phyloP scores from a whole-genome alignment of 108 stramenopile species.

The Asterionellopsis glacialis region DNA sequence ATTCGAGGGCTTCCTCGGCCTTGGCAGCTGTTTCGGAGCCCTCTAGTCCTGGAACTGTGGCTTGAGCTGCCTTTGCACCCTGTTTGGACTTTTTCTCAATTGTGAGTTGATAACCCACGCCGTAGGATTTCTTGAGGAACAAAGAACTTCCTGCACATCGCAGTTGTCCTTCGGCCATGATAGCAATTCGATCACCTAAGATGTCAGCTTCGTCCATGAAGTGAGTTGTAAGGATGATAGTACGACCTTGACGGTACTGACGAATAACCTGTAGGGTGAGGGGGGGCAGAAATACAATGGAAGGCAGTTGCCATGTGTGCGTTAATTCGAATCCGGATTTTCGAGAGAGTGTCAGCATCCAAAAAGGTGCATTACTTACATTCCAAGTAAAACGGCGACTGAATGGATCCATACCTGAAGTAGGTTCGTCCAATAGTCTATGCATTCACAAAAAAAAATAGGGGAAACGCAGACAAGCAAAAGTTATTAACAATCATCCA shows the following conservation, averaged over 20 bases:
- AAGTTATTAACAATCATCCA: background rate
- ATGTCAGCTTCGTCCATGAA: conserved; percentile 96
- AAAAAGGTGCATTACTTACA: background rate
- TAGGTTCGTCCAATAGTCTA: conserved; percentile 76
- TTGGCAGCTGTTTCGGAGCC: background rate
- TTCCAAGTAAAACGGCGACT: conserved; percentile 61
- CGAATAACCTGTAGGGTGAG: conserved; percentile 52
- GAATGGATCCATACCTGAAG: conserved; percentile 74
- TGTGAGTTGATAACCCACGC: conserved; percentile 86
- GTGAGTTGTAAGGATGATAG: conserved; percentile 95
- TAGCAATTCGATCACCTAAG: conserved; percentile 92
- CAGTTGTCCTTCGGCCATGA: conserved; percentile 92
- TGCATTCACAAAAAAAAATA: too few relatives aligned
- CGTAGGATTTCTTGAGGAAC: conserved; percentile 91
- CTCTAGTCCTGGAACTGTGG: background rate
- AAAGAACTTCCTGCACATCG: conserved; percentile 83
- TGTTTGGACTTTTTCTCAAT: conserved; percentile 43
- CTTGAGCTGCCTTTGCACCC: background rate
- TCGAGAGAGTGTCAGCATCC: too few relatives aligned
- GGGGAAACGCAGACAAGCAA: too few relatives aligned
- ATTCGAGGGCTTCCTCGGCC: conserved; percentile 1
- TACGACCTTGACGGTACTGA: conserved; percentile 65
- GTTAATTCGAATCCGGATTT: too few relatives aligned
- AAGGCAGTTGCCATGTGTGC: too few relatives aligned
- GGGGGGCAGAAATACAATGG: background rate